A percentile compares a stretch with the other conserved stretches of the same genome.
Conservation (phyloP, 2,329 filamentous ascomycete genomes). For the Cercospora sp. region DNA sequence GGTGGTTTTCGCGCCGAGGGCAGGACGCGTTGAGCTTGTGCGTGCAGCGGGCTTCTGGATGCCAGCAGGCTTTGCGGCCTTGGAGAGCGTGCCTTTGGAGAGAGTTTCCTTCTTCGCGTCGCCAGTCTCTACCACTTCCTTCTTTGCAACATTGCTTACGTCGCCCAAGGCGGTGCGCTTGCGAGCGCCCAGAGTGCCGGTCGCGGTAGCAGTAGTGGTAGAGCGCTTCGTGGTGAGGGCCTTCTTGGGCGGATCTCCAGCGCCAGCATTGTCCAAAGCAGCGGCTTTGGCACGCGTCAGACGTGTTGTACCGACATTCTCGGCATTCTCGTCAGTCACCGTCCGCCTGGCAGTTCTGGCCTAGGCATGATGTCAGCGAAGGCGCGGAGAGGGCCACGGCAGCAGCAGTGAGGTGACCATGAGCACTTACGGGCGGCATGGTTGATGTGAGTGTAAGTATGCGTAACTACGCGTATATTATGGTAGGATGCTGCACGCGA, state of each 20-base stretch:
- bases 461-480: constrained; percentile 21
- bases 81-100: constrained; percentile 68
- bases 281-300: constrained; percentile 91
- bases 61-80: constrained; percentile 75
- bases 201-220: constrained; percentile 43
- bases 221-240: constrained; percentile 47
- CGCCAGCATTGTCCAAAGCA: constrained; percentile 55
- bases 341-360: constrained; percentile 72
- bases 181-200: constrained; percentile 47
- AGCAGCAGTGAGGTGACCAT: constrained; percentile 6
- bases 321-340: constrained; percentile 90
- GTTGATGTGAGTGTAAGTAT: constrained; percentile 27
- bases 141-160: constrained; percentile 91
- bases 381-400: constrained; percentile 13
- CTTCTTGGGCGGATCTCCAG: constrained; percentile 61
- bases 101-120: constrained; percentile 51
- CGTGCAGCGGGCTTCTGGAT: constrained; percentile 68
- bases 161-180: constrained; percentile 87
- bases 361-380: constrained; percentile 52
- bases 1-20: constrained; percentile 69
- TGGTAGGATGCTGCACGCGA: constrained; percentile 23
- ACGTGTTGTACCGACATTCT: constrained; percentile 68
- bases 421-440: constrained; percentile 42
- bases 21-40: constrained; percentile 57
- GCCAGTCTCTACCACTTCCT: constrained; percentile 64